A percentile compares a stretch with the other conserved stretches of the same genome.
Evolutionary conservation across 768 basidiomycete species (phyloP).

Genomic region (Phaeolepiota aurea): DNA sequence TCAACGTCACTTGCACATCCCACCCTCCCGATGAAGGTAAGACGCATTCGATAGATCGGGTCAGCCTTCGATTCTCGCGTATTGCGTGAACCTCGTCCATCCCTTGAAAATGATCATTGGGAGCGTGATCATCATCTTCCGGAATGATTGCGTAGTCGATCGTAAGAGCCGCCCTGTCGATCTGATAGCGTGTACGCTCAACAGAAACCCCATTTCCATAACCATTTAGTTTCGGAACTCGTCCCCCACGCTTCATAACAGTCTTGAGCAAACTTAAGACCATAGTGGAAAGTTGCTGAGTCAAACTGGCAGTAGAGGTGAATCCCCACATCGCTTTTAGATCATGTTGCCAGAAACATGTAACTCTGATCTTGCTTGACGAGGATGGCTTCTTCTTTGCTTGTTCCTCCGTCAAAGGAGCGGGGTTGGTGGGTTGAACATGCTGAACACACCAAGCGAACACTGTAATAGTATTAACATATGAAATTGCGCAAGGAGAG

Average conservation of each 20-base stretch:
- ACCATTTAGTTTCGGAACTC: conserved; percentile 65
- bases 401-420: conserved; percentile 16
- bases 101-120: conserved; percentile 29
- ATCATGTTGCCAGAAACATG: conserved; percentile 95
- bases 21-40: conserved; percentile 73
- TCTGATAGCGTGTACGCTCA: conserved; percentile 71
- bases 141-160: conserved; percentile 81
- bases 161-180: conserved; percentile 74
- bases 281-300: conserved; percentile 84
- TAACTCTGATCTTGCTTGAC: conserved; percentile 55
- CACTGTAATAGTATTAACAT: conserved; percentile 31
- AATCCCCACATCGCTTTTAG: conserved; percentile 82
- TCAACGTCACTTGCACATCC: conserved; percentile 77
- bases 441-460: conserved; percentile 94
- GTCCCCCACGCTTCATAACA: conserved; percentile 66
- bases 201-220: conserved; percentile 80
- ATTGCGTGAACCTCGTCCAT: conserved; percentile 57
- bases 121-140: conserved; percentile 49
- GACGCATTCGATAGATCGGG: conserved; percentile 74
- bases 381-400: conserved; percentile 23
- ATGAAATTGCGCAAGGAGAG: conserved; percentile 6
- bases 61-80: conserved; percentile 62
- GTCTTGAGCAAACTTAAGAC: conserved; percentile 73
- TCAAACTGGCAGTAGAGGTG: conserved; percentile 45
- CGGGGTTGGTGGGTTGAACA: conserved; percentile 26